Conservation (phyloP, 176 grass and related monocot species). For the Phyllostachys edulis region DNA sequence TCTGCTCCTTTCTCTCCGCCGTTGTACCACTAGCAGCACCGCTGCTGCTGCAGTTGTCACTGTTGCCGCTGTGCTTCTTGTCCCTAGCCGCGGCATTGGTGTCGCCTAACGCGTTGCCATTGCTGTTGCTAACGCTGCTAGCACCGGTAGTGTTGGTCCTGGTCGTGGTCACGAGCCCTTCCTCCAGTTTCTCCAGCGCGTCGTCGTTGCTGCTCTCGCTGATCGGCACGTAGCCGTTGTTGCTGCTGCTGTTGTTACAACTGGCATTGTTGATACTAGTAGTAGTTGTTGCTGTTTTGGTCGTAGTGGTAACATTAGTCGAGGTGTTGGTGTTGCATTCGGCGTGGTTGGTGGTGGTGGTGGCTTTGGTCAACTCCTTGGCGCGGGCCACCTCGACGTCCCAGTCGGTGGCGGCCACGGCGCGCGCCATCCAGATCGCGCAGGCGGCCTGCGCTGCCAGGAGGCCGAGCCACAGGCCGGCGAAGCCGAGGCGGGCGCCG, state of each 20-base stretch:
- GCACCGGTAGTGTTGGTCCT: background rate
- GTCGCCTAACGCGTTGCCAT: background rate
- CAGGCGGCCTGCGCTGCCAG: slow-evolving; percentile 83
- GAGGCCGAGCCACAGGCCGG: slow-evolving; percentile 86
- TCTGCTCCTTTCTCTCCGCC: slow-evolving; percentile 38
- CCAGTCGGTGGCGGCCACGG: slow-evolving; percentile 72
- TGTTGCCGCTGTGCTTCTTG: background rate
- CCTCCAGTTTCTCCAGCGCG: slow-evolving; percentile 49
- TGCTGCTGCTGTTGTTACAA: background rate
- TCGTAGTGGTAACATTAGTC: background rate
- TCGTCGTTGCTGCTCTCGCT: slow-evolving; percentile 14
- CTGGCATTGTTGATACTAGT: slow-evolving; percentile 8
- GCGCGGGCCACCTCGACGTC: slow-evolving; percentile 64
- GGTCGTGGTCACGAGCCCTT: slow-evolving; percentile 26
- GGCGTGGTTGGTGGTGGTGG: background rate
- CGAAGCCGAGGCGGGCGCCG: slow-evolving; percentile 63
- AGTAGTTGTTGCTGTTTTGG: slow-evolving; percentile 1
- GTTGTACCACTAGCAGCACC: slow-evolving; percentile 28
- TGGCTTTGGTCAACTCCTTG: slow-evolving; percentile 58
- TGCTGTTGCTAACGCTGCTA: background rate
- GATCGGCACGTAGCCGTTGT: slow-evolving; percentile 47
- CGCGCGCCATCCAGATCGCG: slow-evolving; percentile 69
- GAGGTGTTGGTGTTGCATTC: slow-evolving; percentile 19
- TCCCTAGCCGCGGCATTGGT: slow-evolving; percentile 23
- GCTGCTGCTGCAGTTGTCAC: background rate